phyloP scores from a whole-genome alignment of 2,329 filamentous ascomycete genomes.

The Fusarium coicis region DNA sequence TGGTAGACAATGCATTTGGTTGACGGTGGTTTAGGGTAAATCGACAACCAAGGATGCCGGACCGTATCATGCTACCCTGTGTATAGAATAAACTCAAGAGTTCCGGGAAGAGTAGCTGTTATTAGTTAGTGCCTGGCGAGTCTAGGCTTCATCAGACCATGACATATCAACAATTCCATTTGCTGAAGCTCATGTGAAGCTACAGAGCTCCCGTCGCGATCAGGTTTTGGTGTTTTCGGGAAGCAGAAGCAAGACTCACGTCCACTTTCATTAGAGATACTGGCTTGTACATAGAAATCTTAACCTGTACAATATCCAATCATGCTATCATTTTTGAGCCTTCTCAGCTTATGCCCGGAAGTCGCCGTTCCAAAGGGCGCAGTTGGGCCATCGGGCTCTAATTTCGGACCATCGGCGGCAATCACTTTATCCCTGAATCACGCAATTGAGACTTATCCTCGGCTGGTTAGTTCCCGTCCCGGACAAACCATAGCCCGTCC shows the following conservation, averaged over 20 bases:
- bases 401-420: slow-evolving; percentile 28
- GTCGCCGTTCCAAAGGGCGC: slow-evolving; percentile 4
- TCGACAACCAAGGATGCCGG: rapidly evolving
- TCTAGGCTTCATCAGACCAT: rapidly evolving
- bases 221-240: rapidly evolving
- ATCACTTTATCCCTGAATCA: slow-evolving; percentile 28
- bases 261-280: rapidly evolving
- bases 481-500: slow-evolving; percentile 8
- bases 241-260: rapidly evolving
- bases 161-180: rapidly evolving
- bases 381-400: slow-evolving; percentile 5
- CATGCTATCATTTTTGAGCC: not conserved
- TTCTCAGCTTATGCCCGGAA: not conserved
- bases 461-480: not conserved
- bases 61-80: not conserved
- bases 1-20: rapidly evolving
- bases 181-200: too few species aligned
- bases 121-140: rapidly evolving
- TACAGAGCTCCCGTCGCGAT: rapidly evolving
- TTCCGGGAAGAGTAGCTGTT: not conserved
- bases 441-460: slow-evolving; percentile 21
- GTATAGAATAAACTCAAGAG: rapidly evolving
- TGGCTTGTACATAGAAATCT: rapidly evolving
- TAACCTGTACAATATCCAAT: not conserved
- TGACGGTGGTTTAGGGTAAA: not conserved